Percentiles rank a stretch among this genome's conserved stretches.
These are phyloP conservation scores for Alternaria ethzedia DNA, from an alignment of 2,329 filamentous ascomycete genomes.

Conservation along the genomic window DNA sequence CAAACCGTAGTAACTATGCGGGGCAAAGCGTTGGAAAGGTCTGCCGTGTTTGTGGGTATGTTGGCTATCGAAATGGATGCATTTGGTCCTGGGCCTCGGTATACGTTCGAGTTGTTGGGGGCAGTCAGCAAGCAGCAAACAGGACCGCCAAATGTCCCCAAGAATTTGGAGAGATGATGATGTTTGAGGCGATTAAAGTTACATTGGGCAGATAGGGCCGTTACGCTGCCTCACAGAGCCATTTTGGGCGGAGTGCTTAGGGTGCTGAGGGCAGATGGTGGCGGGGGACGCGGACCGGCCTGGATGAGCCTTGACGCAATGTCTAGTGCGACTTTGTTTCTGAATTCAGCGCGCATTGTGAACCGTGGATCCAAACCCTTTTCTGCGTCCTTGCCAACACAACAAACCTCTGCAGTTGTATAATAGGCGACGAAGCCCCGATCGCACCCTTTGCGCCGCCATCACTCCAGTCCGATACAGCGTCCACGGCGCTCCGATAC, in stretches of 20 bases:
- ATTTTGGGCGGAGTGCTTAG: neutral
- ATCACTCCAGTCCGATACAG: neutral
- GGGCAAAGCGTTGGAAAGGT: neutral
- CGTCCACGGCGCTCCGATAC: constrained; percentile 10
- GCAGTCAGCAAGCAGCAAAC: neutral
- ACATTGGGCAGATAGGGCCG: neutral
- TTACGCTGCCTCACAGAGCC: neutral
- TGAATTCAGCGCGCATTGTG: neutral
- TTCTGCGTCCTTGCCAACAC: neutral
- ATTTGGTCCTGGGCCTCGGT: neutral
- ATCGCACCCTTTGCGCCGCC: neutral
- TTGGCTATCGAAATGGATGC: neutral
- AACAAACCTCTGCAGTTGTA: neutral
- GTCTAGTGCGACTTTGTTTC: neutral
- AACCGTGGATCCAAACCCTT: neutral
- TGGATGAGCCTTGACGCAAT: constrained; percentile 4
- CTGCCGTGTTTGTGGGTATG: neutral
- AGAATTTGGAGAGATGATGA: neutral
- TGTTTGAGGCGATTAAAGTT: neutral
- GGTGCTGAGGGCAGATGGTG: neutral
- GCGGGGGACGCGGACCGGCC: neutral
- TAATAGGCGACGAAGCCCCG: neutral
- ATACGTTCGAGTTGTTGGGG: neutral
- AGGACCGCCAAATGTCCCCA: neutral
- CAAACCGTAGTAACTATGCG: neutral